Percentiles rank a stretch among this genome's conserved stretches.
Evolutionary conservation across 2,329 filamentous ascomycete genomes (phyloP).

Genomic region (Aspergillus melleus): DNA sequence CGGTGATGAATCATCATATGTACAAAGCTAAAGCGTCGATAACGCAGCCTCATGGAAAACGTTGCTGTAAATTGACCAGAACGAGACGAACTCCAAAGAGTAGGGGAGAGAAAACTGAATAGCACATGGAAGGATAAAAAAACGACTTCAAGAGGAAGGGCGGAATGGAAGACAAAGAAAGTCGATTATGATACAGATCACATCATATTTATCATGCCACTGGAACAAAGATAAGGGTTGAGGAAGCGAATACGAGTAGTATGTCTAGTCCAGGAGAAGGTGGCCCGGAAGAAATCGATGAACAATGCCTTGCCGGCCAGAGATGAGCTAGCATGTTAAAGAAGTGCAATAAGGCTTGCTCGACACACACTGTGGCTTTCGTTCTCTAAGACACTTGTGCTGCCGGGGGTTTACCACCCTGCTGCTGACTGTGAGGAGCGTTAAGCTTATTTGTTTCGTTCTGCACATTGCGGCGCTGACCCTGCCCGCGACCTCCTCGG

Average conservation of each 20-base stretch:
- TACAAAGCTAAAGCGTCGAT: conserved; percentile 13
- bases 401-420: conserved; percentile 30
- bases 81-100: background rate
- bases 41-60: conserved; percentile 6
- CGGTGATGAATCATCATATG: conserved; percentile 3
- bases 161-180: background rate
- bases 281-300: background rate
- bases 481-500: conserved; percentile 46
- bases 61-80: background rate
- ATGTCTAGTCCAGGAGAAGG: background rate
- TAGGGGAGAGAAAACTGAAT: background rate
- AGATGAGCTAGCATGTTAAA: background rate
- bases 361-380: background rate
- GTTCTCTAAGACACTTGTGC: conserved; percentile 29
- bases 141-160: background rate
- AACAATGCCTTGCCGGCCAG: background rate
- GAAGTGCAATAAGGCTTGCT: background rate
- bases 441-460: conserved; percentile 32
- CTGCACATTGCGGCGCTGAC: conserved; percentile 40
- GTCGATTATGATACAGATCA: background rate
- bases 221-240: background rate
- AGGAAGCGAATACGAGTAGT: background rate
- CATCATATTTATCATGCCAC: background rate
- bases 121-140: background rate
- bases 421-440: conserved; percentile 27